Evolutionary conservation across 2,329 filamentous ascomycete genomes (phyloP).

Genomic region (Diplodia corticola): DNA sequence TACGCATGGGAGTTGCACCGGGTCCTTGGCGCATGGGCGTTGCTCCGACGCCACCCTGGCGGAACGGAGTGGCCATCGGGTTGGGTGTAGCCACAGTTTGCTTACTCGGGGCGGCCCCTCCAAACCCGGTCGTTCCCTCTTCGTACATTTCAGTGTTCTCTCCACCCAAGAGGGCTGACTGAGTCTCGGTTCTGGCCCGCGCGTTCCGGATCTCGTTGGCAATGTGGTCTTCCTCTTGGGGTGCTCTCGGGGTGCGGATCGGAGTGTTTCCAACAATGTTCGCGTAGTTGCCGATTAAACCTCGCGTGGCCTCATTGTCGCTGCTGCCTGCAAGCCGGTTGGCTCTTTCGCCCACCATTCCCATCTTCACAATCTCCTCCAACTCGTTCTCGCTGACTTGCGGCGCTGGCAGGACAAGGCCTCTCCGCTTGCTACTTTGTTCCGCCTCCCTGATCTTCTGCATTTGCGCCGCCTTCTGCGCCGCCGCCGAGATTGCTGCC

Average conservation of each 20-base stretch:
- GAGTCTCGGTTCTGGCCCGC: constrained; percentile 84
- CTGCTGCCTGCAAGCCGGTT: constrained; percentile 71
- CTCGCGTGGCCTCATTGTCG: constrained; percentile 82
- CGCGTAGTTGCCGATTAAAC: constrained; percentile 84
- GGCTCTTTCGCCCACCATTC: constrained; percentile 86
- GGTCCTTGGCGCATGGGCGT: constrained; percentile 61
- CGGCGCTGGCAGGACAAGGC: constrained; percentile 79
- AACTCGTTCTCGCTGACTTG: constrained; percentile 92
- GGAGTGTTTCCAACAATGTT: constrained; percentile 78
- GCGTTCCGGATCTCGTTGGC: constrained; percentile 97
- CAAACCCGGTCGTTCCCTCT: constrained; percentile 82
- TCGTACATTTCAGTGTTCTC: constrained; percentile 90
- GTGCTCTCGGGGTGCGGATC: constrained; percentile 87
- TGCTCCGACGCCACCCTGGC: constrained; percentile 65
- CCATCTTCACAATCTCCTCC: constrained; percentile 99
- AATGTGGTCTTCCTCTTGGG: constrained; percentile 90
- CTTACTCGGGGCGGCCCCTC: constrained; percentile 76
- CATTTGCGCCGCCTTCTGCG: constrained; percentile 88
- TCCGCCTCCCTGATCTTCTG: constrained; percentile 95
- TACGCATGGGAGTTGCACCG: constrained; percentile 82
- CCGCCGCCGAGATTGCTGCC: constrained; percentile 80
- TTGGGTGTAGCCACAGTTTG: constrained; percentile 90
- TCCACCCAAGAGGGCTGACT: constrained; percentile 88
- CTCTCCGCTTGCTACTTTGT: constrained; percentile 87
- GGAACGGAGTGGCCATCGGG: constrained; percentile 86